Evolutionary conservation across 495 filamentous ascomycete species (phyloP), one percentile per base, ranked within the genome.

Genomic region (Amphirosellinia nigrospora): DNA sequence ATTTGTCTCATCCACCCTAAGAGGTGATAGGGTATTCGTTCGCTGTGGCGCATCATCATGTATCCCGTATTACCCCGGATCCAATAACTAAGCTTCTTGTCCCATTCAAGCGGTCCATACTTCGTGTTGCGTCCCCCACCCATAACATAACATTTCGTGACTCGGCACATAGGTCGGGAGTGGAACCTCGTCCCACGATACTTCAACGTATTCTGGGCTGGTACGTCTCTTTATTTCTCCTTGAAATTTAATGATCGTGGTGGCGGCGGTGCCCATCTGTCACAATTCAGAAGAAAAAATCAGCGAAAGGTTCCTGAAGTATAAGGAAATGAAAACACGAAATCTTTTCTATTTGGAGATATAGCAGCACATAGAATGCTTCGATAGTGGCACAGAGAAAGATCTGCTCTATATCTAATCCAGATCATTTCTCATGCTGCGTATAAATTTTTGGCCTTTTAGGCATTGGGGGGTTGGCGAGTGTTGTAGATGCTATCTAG

Each of bases 211-310:
- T 16, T 26, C 1, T 56, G 30, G 13, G 15, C 28, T n/a, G 26
- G 19, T 36, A 28, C 26, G 15, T 52, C n/a, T 68, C 16, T 59
- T 55, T 53, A 39, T 30, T 50, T 53, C 9, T 41, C 19, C n/a
- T 43, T 19, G 11, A 19, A 16, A 64, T 41, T n/a, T 52, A 58
- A 30, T 70, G 63, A 32, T 74, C 67, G 73, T 71, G 76, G 68
- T 71, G 79, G 58, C 73, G 78, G 38, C 70, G 76, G 64, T 69
- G 76, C 55, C 72, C 76, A 78, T 81, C 79, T 81, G 72, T 81
- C 73, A 79, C 77, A 74, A 69, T 71, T 26, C 32, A 64, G 64
- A 66, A 46, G 62, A 66, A 52, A 73, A 26, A 38, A 80, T 77
- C 75, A 79, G 76, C 71, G 70, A 74, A 50, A 74, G 38, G 69